Percentiles rank a stretch among this genome's conserved stretches.
These are phyloP conservation scores for Yarrowia galli DNA, from an alignment of 1,139 yeast genomes.

Conservation along the genomic window DNA sequence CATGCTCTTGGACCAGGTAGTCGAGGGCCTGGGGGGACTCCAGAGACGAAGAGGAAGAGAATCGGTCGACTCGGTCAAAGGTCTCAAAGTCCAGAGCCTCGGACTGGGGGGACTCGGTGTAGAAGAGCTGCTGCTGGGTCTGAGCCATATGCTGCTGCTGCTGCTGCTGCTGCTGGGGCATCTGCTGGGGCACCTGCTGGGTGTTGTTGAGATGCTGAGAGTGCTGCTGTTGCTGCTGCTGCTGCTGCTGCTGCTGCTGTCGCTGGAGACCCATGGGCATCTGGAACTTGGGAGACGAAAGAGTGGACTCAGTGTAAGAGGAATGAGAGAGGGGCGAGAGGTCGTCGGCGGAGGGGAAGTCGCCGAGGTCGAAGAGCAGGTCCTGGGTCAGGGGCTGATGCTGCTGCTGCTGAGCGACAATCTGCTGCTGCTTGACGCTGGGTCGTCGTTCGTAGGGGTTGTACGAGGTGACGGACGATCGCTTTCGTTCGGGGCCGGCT, in stretches of 20 bases:
- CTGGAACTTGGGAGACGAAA: conserved; percentile 37
- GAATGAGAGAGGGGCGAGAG: conserved; percentile 38
- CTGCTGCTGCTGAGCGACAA: conserved; percentile 41
- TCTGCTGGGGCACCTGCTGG: not conserved
- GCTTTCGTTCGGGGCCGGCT: conserved; percentile 28
- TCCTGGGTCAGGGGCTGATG: conserved; percentile 39
- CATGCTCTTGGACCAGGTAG: conserved; percentile 28
- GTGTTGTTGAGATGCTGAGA: not conserved
- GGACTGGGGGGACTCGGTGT: conserved; percentile 29
- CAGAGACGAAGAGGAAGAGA: conserved; percentile 21
- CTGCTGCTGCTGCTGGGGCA: conserved; percentile 3
- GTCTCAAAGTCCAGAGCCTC: conserved; percentile 30
- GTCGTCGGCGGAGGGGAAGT: conserved; percentile 40
- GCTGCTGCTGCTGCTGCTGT: conserved; percentile 5
- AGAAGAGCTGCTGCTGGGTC: conserved; percentile 34
- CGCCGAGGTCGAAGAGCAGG: conserved; percentile 20
- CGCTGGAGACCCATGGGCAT: conserved; percentile 30
- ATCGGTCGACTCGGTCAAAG: conserved; percentile 28
- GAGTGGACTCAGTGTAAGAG: conserved; percentile 31
- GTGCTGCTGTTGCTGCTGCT: not conserved
- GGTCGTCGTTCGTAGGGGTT: conserved; percentile 34
- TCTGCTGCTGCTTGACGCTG: conserved; percentile 39
- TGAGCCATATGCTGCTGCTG: conserved; percentile 10
- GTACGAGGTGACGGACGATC: conserved; percentile 25
- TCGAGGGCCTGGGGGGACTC: conserved; percentile 35